Percentiles rank a stretch among this genome's conserved stretches.
phyloP scores from a whole-genome alignment of 495 filamentous ascomycete genomes.

The Coniosporium apollinis region DNA sequence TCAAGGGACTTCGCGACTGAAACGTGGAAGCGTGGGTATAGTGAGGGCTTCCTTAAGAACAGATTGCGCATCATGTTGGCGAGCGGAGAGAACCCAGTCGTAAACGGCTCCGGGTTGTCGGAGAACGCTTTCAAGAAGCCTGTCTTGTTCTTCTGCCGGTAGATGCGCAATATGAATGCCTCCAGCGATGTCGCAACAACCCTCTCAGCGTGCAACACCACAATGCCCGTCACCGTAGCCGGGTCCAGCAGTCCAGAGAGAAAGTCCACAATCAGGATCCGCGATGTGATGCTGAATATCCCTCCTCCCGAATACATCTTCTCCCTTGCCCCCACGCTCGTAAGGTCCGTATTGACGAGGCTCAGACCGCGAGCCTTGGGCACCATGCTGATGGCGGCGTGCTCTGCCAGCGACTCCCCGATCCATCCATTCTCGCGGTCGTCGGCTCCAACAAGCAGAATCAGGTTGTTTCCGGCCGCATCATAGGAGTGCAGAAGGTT shows the following conservation, averaged over 20 bases:
- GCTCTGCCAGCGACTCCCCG: slow-evolving; percentile 63
- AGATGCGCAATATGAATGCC: slow-evolving; percentile 89
- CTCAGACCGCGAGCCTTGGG: slow-evolving; percentile 69
- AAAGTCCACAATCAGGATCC: slow-evolving; percentile 86
- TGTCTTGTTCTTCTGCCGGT: slow-evolving; percentile 75
- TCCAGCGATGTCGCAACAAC: slow-evolving; percentile 78
- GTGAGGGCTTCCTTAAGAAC: slow-evolving; percentile 70
- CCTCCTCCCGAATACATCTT: slow-evolving; percentile 81
- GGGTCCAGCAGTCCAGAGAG: slow-evolving; percentile 67
- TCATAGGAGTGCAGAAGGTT: slow-evolving; percentile 95
- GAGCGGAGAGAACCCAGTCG: slow-evolving; percentile 73
- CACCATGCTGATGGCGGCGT: slow-evolving; percentile 67
- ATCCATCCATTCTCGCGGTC: slow-evolving; percentile 64
- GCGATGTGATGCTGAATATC: slow-evolving; percentile 89
- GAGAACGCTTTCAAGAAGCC: slow-evolving; percentile 97
- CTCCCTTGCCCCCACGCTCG: slow-evolving; percentile 68
- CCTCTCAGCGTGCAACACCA: slow-evolving; percentile 79
- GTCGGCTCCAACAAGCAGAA: slow-evolving; percentile 78
- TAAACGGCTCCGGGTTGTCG: slow-evolving; percentile 84
- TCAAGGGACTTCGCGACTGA: slow-evolving; percentile 77
- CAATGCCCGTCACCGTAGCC: slow-evolving; percentile 70
- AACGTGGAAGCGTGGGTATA: slow-evolving; percentile 94
- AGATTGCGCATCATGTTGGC: slow-evolving; percentile 85
- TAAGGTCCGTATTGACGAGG: slow-evolving; percentile 85
- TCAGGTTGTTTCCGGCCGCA: slow-evolving; percentile 82